Conservation (phyloP, 1,284 basidiomycete genomes). For the Leccinum subrobustum region DNA sequence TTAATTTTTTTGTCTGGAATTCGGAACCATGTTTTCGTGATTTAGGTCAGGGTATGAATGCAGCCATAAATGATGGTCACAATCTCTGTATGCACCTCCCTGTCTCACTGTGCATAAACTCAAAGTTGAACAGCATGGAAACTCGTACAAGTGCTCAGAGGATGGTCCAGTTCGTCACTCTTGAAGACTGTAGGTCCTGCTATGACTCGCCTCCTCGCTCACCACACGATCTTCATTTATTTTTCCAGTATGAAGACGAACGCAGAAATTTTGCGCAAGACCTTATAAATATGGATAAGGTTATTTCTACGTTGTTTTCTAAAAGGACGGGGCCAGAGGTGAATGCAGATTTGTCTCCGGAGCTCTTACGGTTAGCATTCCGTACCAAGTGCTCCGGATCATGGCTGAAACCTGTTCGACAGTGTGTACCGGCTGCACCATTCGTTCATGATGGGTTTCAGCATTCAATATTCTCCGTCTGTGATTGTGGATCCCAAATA, state of each 20-base stretch:
- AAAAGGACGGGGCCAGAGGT: background rate
- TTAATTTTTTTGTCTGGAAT: background rate
- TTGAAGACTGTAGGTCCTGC: background rate
- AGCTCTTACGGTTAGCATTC: background rate
- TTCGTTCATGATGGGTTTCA: constrained; percentile 56
- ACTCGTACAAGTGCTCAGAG: too few species aligned
- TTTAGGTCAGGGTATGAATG: background rate
- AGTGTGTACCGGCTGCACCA: background rate
- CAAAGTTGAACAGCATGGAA: background rate
- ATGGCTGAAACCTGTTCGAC: background rate
- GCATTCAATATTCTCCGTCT: too few species aligned
- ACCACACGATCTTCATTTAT: background rate
- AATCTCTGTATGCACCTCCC: background rate
- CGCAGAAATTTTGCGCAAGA: background rate
- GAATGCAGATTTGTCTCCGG: constrained; percentile 2
- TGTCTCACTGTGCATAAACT: background rate
- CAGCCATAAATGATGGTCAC: background rate
- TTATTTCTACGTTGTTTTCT: background rate
- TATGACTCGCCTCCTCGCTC: background rate
- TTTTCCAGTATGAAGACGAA: background rate
- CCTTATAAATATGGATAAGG: background rate
- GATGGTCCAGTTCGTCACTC: too few species aligned
- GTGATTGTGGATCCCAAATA: too few species aligned
- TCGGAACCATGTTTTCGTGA: background rate
- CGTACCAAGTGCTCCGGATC: too few species aligned